These are phyloP conservation scores for Candida lessepsii DNA, from an alignment of 805 yeast species.

Conservation along the genomic window DNA sequence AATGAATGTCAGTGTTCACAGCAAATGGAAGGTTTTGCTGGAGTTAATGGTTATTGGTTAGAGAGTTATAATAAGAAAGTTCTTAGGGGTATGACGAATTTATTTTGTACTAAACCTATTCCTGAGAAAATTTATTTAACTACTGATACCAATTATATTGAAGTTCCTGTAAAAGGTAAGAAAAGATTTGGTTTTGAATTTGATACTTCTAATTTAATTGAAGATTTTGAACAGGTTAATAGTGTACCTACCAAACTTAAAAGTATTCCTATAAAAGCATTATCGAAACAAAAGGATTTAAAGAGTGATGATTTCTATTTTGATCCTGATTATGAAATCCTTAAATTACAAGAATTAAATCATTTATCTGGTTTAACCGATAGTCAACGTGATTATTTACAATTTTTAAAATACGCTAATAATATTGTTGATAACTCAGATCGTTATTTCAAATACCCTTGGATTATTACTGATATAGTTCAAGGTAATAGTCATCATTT, in stretches of 20 bases:
- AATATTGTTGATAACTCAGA: slow-evolving; percentile 24
- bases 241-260: background rate
- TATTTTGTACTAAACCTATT: slow-evolving; percentile 30
- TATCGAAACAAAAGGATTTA: slow-evolving; percentile 17
- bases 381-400: slow-evolving; percentile 24
- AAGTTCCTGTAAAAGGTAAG: slow-evolving; percentile 29
- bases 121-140: slow-evolving; percentile 23
- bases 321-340: slow-evolving; percentile 28
- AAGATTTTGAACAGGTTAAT: slow-evolving; percentile 2
- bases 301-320: slow-evolving; percentile 28
- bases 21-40: slow-evolving; percentile 19
- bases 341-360: slow-evolving; percentile 21
- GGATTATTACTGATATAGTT: slow-evolving; percentile 36
- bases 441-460: slow-evolving; percentile 38
- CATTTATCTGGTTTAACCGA: slow-evolving; percentile 14
- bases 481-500: slow-evolving; percentile 34
- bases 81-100: slow-evolving; percentile 31
- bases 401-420: slow-evolving; percentile 30
- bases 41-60: slow-evolving; percentile 32
- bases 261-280: slow-evolving; percentile 8
- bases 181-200: slow-evolving; percentile 19
- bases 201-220: background rate
- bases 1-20: slow-evolving; percentile 27
- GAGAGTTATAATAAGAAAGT: slow-evolving; percentile 34
- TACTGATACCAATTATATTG: slow-evolving; percentile 16